Evolutionary conservation across 148 eudicot genomes (phyloP).

Genomic region (Spergularia marina): DNA sequence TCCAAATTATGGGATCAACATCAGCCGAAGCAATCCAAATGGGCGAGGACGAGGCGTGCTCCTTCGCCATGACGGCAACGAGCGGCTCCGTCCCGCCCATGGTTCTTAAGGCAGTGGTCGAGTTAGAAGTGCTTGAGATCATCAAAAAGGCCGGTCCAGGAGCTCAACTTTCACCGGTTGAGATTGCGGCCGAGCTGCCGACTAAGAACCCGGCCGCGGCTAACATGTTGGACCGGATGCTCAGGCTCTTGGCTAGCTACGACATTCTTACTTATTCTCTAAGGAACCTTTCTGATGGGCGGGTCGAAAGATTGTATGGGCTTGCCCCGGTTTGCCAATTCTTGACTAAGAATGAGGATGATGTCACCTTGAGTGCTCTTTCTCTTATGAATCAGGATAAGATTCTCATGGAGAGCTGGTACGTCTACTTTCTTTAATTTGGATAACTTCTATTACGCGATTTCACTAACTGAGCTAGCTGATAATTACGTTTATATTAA

Average conservation of each 20-base stretch:
- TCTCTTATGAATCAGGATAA: constrained; percentile 87
- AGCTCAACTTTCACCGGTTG: constrained; percentile 54
- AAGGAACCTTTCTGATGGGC: constrained; percentile 37
- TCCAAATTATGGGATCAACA: constrained; percentile 37
- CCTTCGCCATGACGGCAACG: constrained; percentile 76
- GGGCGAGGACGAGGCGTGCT: constrained; percentile 57
- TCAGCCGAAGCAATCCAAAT: neutral
- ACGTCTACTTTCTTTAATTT: constrained; percentile 3
- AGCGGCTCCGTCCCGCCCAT: constrained; percentile 83
- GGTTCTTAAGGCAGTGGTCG: constrained; percentile 75
- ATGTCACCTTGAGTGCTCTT: constrained; percentile 61
- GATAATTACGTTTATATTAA: no score
- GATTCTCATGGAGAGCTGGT: constrained; percentile 93
- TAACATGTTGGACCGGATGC: constrained; percentile 79
- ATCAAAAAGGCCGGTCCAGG: constrained; percentile 60
- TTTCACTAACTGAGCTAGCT: neutral
- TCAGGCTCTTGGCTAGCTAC: constrained; percentile 73
- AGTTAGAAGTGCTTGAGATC: constrained; percentile 83
- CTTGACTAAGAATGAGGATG: constrained; percentile 72
- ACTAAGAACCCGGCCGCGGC: constrained; percentile 59
- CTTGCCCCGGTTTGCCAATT: constrained; percentile 72
- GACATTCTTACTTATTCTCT: constrained; percentile 47
- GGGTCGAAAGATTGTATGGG: constrained; percentile 65
- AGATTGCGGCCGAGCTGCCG: constrained; percentile 62
- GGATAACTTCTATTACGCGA: neutral